Percentiles rank a stretch among this genome's conserved stretches.
phyloP scores from a whole-genome alignment of 768 basidiomycete genomes.

The Auricularia cornea region DNA sequence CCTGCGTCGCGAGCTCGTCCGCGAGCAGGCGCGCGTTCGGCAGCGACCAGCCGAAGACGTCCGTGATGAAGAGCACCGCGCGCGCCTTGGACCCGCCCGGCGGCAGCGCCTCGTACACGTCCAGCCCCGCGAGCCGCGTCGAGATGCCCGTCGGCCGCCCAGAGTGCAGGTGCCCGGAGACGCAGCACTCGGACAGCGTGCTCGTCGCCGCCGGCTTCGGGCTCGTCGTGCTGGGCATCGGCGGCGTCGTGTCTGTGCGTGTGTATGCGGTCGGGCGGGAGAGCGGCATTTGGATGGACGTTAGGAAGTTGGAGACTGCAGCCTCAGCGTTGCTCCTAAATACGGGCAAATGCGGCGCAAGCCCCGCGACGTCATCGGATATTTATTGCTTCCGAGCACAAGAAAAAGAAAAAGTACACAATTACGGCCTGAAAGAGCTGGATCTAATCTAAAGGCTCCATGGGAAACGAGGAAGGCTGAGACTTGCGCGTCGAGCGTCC shows the following conservation, averaged over 20 bases:
- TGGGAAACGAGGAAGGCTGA: not conserved
- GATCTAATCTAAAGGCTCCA: too few species aligned
- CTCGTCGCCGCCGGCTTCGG: too few species aligned
- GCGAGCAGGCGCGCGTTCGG: slow-evolving; percentile 15
- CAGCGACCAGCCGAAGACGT: slow-evolving; percentile 28
- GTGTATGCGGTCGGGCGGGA: not conserved
- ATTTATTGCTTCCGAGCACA: not conserved
- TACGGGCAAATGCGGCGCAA: too few species aligned
- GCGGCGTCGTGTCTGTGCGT: not conserved
- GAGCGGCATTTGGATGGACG: not conserved
- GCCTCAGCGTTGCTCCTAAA: too few species aligned
- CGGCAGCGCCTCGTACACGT: slow-evolving; percentile 23
- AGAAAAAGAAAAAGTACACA: not conserved
- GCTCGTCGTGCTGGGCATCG: too few species aligned
- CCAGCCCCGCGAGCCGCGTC: slow-evolving; percentile 21
- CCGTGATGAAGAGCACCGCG: slow-evolving; percentile 24
- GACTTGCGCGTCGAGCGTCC: not conserved
- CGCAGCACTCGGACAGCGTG: not conserved
- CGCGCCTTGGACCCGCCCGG: slow-evolving; percentile 19
- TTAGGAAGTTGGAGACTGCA: not conserved
- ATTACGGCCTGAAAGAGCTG: too few species aligned
- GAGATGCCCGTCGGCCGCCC: slow-evolving; percentile 23
- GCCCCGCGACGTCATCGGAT: not conserved
- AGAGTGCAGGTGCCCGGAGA: slow-evolving; percentile 20
- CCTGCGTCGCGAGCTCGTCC: slow-evolving; percentile 23